Evolutionary conservation across 495 filamentous ascomycete species (phyloP).

Genomic region (Hypoxylon crocopeplum): DNA sequence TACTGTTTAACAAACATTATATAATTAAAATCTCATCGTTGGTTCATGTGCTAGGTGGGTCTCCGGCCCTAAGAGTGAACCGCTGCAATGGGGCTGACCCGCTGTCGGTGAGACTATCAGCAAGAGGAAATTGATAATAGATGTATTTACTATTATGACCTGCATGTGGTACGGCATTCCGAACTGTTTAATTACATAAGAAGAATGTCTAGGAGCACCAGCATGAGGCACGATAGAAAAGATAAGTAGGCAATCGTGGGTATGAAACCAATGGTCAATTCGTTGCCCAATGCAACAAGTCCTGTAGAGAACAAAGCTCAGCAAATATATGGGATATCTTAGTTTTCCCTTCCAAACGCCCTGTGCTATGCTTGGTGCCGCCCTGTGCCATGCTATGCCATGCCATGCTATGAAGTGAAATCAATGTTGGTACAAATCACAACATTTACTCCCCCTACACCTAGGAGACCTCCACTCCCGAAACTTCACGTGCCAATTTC

Average conservation of each 20-base stretch:
- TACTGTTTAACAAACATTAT: background rate
- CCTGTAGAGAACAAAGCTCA: background rate
- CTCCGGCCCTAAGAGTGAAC: conserved; percentile 1
- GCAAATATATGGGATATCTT: conserved; percentile 5
- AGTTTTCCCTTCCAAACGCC: conserved; percentile 15
- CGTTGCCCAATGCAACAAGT: background rate
- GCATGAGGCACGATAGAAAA: too few species aligned
- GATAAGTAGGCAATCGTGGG: too few species aligned
- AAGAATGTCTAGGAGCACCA: too few species aligned
- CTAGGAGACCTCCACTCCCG: background rate
- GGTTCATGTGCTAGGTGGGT: background rate
- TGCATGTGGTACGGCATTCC: too few species aligned
- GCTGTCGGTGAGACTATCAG: background rate
- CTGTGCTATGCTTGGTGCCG: background rate
- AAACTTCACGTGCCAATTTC: conserved; percentile 12
- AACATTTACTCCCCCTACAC: background rate
- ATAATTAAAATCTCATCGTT: background rate
- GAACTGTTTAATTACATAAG: too few species aligned
- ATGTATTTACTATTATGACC: too few species aligned
- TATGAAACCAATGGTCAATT: too few species aligned
- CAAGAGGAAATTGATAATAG: too few species aligned
- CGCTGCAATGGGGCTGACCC: background rate
- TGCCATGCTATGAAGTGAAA: background rate
- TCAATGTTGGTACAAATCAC: background rate
- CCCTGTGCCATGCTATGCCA: background rate